phyloP scores from a whole-genome alignment of 2,329 filamentous ascomycete genomes.

The Clonostachys rosea region DNA sequence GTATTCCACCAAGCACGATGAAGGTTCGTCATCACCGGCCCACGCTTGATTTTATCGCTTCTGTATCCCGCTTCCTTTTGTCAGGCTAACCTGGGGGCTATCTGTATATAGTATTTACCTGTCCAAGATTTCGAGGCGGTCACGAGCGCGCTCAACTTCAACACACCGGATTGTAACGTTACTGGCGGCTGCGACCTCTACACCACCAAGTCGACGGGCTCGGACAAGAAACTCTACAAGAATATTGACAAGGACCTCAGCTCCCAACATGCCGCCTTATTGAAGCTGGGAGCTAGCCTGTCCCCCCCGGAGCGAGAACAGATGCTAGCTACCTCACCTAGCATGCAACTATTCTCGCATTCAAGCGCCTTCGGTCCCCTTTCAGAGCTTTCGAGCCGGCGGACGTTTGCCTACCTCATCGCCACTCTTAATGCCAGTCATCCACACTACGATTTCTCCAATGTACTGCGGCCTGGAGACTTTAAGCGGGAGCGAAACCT shows the following conservation, averaged over 20 bases:
- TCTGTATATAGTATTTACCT: conserved; percentile 73
- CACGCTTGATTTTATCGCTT: neutral
- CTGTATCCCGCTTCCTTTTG: no score
- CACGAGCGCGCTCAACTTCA: conserved; percentile 90
- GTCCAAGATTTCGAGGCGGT: conserved; percentile 88
- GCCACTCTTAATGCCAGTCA: conserved; percentile 95
- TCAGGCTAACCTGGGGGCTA: neutral
- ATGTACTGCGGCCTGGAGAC: conserved; percentile 82
- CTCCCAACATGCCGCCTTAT: conserved; percentile 82
- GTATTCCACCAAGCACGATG: neutral
- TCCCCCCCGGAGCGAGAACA: conserved; percentile 76
- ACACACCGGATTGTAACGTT: conserved; percentile 87
- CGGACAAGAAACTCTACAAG: conserved; percentile 96
- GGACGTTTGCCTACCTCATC: conserved; percentile 93
- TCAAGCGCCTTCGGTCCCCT: conserved; percentile 90
- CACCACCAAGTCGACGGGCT: conserved; percentile 91
- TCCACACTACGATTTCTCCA: conserved; percentile 88
- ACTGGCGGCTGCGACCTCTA: conserved; percentile 94
- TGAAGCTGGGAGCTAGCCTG: conserved; percentile 81
- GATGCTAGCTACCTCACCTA: conserved; percentile 62
- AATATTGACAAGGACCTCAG: conserved; percentile 90
- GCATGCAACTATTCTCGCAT: conserved; percentile 59
- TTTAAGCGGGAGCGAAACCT: conserved; percentile 82
- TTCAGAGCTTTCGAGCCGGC: conserved; percentile 80
- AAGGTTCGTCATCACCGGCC: neutral